Evolutionary conservation across 495 filamentous ascomycete genomes (phyloP), one percentile per base, ranked within the genome.

Genomic region (Annulohypoxylon stygium): DNA sequence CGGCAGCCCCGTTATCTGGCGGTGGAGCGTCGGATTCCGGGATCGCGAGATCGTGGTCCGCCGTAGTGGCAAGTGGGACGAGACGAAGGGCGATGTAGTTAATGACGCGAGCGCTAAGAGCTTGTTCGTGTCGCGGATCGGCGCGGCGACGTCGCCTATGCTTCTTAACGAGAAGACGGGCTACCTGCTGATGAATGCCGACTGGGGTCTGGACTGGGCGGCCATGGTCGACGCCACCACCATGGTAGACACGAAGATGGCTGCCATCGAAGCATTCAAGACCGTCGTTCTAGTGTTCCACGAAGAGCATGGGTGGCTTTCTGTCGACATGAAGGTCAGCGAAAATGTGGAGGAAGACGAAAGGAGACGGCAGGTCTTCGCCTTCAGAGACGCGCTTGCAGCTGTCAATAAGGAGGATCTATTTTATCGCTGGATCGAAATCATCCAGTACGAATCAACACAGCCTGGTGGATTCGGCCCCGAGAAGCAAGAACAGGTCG

Each of bases 351-450:
- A 83, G 57, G 86, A 88, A 45, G 87, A 87, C 23, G 81, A 83
- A n/a, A 81, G 81, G 37, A 80, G 90, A 14, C 86, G 87, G 43
- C 90, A 92, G 78, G 86, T 93, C 8, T 82, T 93, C 47, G 82
- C 84, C 1, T 94, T 96, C 76, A 88, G 90, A 76, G 91, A 94
- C 47, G 87, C 87, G 53, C 82, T 97, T 67, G 85, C 87, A 2
- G 84, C 84, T 2, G 81, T 94, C 77, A 92, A 92, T 9, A 95
- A 96, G 79, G 93, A 96, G 78, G 87, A 90, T 64, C 78, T 97
- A 7, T 97, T 97, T 81, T 96, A 90, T 80, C 86, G 90, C 36
- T 94, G 92, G 92, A 91, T 95, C 57, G 93, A 97, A 81, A 79
- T 96, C 63, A 85, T 97, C 43, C 93, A 97, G 79, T 93, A 88